Evolutionary conservation across 208 protist species (phyloP), one percentile per base, ranked within the genome.

Genomic region (Zelonia costaricensis): DNA sequence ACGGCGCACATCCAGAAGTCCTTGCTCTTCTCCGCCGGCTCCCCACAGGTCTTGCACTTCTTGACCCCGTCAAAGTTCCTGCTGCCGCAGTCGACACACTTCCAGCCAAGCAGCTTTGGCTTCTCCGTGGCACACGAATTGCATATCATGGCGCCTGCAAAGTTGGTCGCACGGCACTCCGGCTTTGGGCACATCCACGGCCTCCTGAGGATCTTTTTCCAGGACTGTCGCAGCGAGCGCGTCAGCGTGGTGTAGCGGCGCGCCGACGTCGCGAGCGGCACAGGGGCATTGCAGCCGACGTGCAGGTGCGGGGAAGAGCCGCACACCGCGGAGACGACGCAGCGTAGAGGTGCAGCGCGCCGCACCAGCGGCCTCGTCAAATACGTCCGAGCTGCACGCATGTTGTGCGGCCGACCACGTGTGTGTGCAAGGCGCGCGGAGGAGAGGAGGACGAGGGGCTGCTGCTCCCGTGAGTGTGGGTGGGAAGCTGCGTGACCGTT

Each of bases 1-100:
- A 71, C 78, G 12, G 82, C 76, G 59, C 89, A 95, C 86, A 93
- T 91, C 84, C 86, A 95, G 55, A 84, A 92, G 15, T 77, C 80
- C 3, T 45, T 66, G 56, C 86, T 95, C 16, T 53, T 44, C 23
- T 78, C 73, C 10, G 42, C 22, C 20, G 74, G 48, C 10, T 68
- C 64, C 12, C 62, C 56, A 57, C 89, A 95, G 35, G 70, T 69
- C 48, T 88, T 90, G 65, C 89, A 95, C 45, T 69, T 53, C 53
- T 84, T 91, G 28, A 95, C 84, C 0, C 89, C 89, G 30, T 77
- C 70, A 62, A 85, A 74, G 60, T 95, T 95, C 8, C 60, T 59
- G 2, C 70, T 78, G 23, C 52, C 57, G 53, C 89, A 95, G 13
- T 72, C 67, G 38, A 78, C 74, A 46, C 89, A 95, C 52, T 92